These are phyloP conservation scores for Hanseniaspora uvarum DNA, from an alignment of 1,139 yeast genomes.

Conservation along the genomic window DNA sequence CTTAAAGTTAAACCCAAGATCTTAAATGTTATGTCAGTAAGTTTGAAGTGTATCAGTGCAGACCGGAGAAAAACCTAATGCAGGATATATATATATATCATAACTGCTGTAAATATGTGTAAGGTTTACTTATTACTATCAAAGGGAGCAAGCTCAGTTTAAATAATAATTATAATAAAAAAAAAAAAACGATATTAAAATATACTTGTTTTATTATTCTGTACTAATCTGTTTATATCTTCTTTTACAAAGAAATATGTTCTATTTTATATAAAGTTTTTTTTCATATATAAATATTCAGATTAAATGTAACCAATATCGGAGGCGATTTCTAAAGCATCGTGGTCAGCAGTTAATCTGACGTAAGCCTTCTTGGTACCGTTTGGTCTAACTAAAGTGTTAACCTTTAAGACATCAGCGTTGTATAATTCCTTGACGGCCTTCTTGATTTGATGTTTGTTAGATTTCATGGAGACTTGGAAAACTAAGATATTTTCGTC, in stretches of 20 bases:
- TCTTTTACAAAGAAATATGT: constrained; percentile 2
- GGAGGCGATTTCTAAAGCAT: constrained; percentile 99
- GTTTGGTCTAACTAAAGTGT: constrained; percentile 96
- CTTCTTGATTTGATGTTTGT: constrained; percentile 96
- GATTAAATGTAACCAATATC: constrained; percentile 94
- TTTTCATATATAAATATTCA: constrained; percentile 7
- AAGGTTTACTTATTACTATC: too few relatives aligned
- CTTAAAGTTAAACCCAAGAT: too few relatives aligned
- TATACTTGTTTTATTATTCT: neutral
- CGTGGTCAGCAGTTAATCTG: constrained; percentile 98
- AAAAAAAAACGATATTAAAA: neutral
- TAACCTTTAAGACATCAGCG: constrained; percentile 86
- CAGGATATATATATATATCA: too few relatives aligned
- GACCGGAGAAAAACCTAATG: too few relatives aligned
- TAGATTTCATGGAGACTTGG: constrained; percentile 93
- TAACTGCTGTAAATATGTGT: neutral
- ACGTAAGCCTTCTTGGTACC: constrained; percentile 99
- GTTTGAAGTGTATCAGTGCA: too few relatives aligned
- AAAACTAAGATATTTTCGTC: constrained; percentile 98
- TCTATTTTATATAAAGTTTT: constrained; percentile 1
- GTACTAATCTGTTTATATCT: constrained; percentile 13
- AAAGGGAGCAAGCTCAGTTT: neutral
- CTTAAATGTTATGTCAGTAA: too few relatives aligned
- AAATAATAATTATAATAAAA: neutral
- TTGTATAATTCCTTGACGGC: constrained; percentile 98